Evolutionary conservation across 306 rosid species (phyloP).

Genomic region (Hippophae gyantsensis): DNA sequence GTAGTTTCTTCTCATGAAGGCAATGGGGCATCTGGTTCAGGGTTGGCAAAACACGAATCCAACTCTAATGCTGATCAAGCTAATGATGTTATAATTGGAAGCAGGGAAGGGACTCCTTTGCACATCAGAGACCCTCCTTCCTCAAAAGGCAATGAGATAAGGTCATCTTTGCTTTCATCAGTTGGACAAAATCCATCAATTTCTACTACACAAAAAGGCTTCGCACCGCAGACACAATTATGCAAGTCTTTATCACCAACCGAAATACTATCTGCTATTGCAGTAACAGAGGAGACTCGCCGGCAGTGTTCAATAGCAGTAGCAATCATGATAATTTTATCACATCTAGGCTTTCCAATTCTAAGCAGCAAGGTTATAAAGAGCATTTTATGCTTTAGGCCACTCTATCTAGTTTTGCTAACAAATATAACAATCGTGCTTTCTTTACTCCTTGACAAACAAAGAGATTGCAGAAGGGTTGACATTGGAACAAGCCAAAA

Average conservation of each 20-base stretch:
- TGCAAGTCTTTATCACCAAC: conserved; percentile 26
- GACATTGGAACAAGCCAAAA: conserved; percentile 11
- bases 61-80: conserved; percentile 12
- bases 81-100: conserved; percentile 12
- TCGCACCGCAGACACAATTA: not conserved
- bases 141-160: conserved; percentile 21
- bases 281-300: conserved; percentile 42
- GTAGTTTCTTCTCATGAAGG: conserved; percentile 34
- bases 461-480: conserved; percentile 15
- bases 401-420: conserved; percentile 51
- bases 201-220: conserved; percentile 18
- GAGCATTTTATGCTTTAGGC: conserved; percentile 39
- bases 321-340: conserved; percentile 44
- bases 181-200: conserved; percentile 17
- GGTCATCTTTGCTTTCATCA: conserved; percentile 1
- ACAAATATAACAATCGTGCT: conserved; percentile 53
- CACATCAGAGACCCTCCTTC: conserved; percentile 7
- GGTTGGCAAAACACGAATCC: conserved; percentile 20
- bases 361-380: conserved; percentile 27
- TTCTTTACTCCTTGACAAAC: conserved; percentile 32
- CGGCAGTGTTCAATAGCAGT: conserved; percentile 38
- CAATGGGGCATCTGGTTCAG: conserved; percentile 22
- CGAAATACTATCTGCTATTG: conserved; percentile 42
- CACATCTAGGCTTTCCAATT: conserved; percentile 38
- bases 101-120: conserved; percentile 15